phyloP scores from a whole-genome alignment of 345 rosid genomes.

The Boechera retrofracta region DNA sequence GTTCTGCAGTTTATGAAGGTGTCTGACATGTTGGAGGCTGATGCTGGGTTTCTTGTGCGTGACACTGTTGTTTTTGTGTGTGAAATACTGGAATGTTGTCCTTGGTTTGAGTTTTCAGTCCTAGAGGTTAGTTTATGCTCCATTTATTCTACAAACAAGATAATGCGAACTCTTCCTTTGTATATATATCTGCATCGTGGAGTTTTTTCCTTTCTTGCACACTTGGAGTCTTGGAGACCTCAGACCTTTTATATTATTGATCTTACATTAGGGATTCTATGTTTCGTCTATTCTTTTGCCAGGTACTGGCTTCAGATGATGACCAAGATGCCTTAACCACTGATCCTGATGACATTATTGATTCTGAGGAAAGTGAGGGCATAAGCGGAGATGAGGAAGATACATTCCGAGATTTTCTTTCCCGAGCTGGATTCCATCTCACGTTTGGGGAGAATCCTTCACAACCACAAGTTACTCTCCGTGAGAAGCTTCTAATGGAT shows the following conservation, averaged over 20 bases:
- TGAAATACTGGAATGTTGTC: too few relatives aligned
- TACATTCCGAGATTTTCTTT: conserved; percentile 91
- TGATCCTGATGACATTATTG: conserved; percentile 99
- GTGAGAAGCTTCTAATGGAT: conserved; percentile 93
- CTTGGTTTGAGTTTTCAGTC: too few relatives aligned
- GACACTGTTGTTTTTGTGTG: too few relatives aligned
- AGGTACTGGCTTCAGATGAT: conserved; percentile 98
- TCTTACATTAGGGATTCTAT: conserved; percentile 19
- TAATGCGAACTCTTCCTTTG: too few relatives aligned
- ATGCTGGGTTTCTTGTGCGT: too few relatives aligned
- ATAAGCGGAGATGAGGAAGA: conserved; percentile 98
- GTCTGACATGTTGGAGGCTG: too few relatives aligned
- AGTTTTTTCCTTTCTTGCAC: conserved; percentile 30
- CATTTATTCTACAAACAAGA: too few relatives aligned
- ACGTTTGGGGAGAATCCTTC: conserved; percentile 90
- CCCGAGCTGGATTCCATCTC: conserved; percentile 97
- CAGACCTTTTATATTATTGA: conserved; percentile 9
- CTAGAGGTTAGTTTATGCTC: too few relatives aligned
- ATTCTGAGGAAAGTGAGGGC: conserved; percentile 97
- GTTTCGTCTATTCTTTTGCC: conserved; percentile 41
- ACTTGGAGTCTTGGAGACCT: background rate
- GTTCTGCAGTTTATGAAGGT: too few relatives aligned
- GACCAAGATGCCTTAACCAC: conserved; percentile 98
- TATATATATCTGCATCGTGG: conserved; percentile 19
- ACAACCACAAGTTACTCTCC: conserved; percentile 69